Base-by-base conservation (phyloP, 2,329 filamentous ascomycete genomes). In the Cladosporium sp. region DNA sequence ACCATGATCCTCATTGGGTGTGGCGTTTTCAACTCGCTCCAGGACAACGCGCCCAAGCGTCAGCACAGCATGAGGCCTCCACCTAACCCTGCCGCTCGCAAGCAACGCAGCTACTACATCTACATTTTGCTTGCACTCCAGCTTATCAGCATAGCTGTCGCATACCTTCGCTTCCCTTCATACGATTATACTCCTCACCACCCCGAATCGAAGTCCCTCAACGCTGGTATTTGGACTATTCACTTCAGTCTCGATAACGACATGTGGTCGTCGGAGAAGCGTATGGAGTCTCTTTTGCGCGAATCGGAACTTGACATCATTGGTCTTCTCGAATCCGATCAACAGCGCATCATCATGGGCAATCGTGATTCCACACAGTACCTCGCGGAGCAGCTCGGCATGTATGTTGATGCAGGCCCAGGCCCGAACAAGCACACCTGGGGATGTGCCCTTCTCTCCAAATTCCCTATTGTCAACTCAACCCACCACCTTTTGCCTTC, bases 371-470 rank as follows among this genome's bases (percentile, higher is more conserved):
- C 92, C 10, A 97, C 95, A 1, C 95, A 98, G 76, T 96, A 92
- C 79, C 86, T 99, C 10, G 93, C 95, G 23, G 94, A 98, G 77
- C 93, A 99, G 71, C 85, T 99, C 12, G 95, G 95, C 72, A 99
- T 99, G 95, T 99, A 97, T 75, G 93, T 96, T 59, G 95, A 99
- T 81, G 97, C 93, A 74, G 95, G 95, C 64, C 95, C 95, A 33
- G 95, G 95, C 1, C 95, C 95, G 7, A 97, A 99, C 85, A 99
- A 98, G 81, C 95, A 99, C 81, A 99, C 95, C 0, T 99, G 95
- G 95, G 95, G 95, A 61, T 88, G 90, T 11, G 95, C 93, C 26
- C 84, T 99, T 53, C 85, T 99, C 4, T 97, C 93, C 72, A 98
- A 98, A 76, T 99, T 98, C 82, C 95, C 95, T 3, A 99, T 99